Conservation (phyloP, 2,329 filamentous ascomycete genomes). For the Calonectria fujianensis region DNA sequence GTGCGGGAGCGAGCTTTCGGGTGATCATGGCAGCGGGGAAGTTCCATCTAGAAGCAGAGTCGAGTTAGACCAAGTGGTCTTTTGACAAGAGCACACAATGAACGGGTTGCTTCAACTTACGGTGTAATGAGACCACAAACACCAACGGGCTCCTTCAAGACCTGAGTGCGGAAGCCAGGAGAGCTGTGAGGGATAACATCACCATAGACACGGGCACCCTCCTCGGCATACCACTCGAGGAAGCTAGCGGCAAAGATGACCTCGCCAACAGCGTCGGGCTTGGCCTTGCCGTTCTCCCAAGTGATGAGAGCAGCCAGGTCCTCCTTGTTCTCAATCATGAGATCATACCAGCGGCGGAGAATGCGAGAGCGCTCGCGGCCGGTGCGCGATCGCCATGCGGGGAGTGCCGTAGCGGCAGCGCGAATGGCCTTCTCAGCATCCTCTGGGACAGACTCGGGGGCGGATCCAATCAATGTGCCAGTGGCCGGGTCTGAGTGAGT, state of each 20-base stretch:
- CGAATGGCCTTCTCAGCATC: slow-evolving; percentile 82
- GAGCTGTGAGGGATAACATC: slow-evolving; percentile 74
- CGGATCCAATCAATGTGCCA: slow-evolving; percentile 79
- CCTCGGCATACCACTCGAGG: slow-evolving; percentile 77
- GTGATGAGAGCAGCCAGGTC: slow-evolving; percentile 80
- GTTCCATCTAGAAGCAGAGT: slow-evolving; percentile 78
- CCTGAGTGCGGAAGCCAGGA: slow-evolving; percentile 68
- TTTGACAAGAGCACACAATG: not conserved
- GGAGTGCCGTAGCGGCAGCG: slow-evolving; percentile 78
- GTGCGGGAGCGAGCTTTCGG: slow-evolving; percentile 67
- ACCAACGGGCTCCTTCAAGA: slow-evolving; percentile 42
- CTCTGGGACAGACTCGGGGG: slow-evolving; percentile 79
- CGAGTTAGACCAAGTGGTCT: not conserved
- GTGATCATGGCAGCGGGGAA: slow-evolving; percentile 75
- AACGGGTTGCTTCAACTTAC: slow-evolving; percentile 51
- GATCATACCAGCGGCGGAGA: slow-evolving; percentile 76
- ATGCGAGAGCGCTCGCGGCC: slow-evolving; percentile 75
- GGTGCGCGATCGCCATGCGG: slow-evolving; percentile 72
- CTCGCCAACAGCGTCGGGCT: slow-evolving; percentile 74
- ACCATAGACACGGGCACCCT: slow-evolving; percentile 74
- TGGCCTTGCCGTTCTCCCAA: slow-evolving; percentile 81
- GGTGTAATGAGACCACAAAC: slow-evolving; percentile 68
- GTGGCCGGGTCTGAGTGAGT: slow-evolving; percentile 75
- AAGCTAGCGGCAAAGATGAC: slow-evolving; percentile 73
- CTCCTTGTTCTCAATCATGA: slow-evolving; percentile 77